A percentile compares a stretch with the other conserved stretches of the same genome.
These are phyloP conservation scores for Gossypium stocksii DNA, from an alignment of 345 rosid genomes.

Conservation along the genomic window DNA sequence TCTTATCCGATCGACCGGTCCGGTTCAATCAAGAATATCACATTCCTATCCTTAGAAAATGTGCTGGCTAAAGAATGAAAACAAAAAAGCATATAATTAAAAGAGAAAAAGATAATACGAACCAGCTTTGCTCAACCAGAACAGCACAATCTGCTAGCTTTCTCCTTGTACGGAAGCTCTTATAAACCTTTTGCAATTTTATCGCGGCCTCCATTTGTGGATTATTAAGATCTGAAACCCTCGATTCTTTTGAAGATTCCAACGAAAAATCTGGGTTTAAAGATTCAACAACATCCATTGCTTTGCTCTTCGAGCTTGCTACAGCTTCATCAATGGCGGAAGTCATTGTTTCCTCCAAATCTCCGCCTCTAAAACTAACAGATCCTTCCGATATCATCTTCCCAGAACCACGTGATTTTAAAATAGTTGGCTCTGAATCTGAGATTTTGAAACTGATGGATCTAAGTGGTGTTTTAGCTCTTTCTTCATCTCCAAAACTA, in stretches of 20 bases:
- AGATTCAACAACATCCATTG: conserved; percentile 8
- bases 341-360: conserved; percentile 49
- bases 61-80: too few relatives aligned
- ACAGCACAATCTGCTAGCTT: conserved; percentile 96
- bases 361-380: conserved; percentile 64
- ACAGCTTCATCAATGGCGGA: conserved; percentile 18
- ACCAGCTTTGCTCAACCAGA: conserved; percentile 89
- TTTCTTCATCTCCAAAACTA: conserved; percentile 64
- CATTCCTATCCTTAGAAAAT: not conserved
- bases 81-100: too few relatives aligned
- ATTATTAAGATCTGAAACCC: conserved; percentile 42
- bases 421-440: conserved; percentile 53
- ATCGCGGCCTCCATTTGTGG: conserved; percentile 83
- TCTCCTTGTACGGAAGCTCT: conserved; percentile 91
- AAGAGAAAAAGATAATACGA: not conserved
- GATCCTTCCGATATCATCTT: conserved; percentile 71
- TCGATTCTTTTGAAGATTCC: conserved; percentile 3
- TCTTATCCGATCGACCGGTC: too few relatives aligned
- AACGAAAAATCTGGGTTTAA: conserved; percentile 4
- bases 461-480: conserved; percentile 46
- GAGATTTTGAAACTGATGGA: conserved; percentile 57
- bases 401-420: conserved; percentile 68
- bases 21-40: not conserved
- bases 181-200: conserved; percentile 83
- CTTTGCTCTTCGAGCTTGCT: conserved; percentile 3